Evolutionary conservation across 306 rosid genomes (phyloP).

Genomic region (Arachis stenosperma): DNA sequence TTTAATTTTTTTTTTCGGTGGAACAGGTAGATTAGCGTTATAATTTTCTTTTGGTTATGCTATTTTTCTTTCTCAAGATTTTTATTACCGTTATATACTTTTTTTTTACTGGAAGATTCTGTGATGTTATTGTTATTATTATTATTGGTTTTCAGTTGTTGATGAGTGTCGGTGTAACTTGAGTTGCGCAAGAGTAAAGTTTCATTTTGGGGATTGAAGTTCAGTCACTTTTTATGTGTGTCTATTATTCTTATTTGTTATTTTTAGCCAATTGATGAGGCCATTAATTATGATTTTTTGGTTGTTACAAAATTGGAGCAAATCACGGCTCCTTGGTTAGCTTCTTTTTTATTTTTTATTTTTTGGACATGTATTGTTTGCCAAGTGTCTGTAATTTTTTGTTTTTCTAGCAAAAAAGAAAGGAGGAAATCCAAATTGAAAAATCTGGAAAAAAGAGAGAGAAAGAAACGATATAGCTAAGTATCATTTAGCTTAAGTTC

Average conservation of each 20-base stretch:
- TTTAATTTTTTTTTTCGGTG: background rate
- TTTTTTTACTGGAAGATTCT: background rate
- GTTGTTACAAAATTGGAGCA: conserved; percentile 16
- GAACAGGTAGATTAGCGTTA: conserved; percentile 6
- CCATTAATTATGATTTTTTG: conserved; percentile 20
- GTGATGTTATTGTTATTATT: background rate
- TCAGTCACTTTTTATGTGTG: background rate
- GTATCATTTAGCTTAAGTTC: no score
- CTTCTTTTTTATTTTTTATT: background rate
- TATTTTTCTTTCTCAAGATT: background rate
- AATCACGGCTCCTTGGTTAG: background rate
- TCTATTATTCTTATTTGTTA: background rate
- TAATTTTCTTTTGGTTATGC: background rate
- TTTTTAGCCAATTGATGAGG: conserved; percentile 15
- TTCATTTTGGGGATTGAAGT: conserved; percentile 31
- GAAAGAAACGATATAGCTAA: background rate
- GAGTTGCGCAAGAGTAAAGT: background rate
- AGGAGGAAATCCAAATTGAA: background rate
- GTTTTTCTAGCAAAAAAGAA: no score
- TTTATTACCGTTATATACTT: background rate
- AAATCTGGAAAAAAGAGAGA: no score
- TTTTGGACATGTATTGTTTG: background rate
- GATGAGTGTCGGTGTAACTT: background rate
- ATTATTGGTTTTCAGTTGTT: background rate
- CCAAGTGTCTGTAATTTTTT: background rate